Conservation (phyloP, 2,329 filamentous ascomycete species). For the Helotiales sp. region DNA sequence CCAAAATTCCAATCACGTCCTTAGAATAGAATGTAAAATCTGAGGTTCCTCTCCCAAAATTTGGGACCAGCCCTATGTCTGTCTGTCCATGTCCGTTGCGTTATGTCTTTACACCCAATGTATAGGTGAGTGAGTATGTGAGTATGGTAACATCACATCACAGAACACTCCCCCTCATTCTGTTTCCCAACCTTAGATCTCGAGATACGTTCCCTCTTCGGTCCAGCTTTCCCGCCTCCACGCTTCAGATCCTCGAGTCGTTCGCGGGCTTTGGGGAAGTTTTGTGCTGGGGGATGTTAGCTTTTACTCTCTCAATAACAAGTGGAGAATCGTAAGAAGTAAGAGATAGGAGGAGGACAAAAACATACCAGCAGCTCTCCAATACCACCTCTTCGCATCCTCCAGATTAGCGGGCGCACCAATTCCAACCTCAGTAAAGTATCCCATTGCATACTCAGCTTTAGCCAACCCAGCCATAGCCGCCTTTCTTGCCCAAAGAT, state of each 20-base stretch:
- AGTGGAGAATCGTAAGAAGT: neutral
- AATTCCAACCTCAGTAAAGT: constrained; percentile 95
- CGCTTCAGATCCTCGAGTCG: constrained; percentile 89
- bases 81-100: neutral
- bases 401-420: constrained; percentile 83
- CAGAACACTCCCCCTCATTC: constrained; percentile 82
- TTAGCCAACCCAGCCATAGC: constrained; percentile 85
- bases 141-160: constrained; percentile 60
- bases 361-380: constrained; percentile 87
- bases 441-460: constrained; percentile 97
- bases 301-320: neutral
- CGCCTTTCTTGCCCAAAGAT: constrained; percentile 94
- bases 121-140: neutral
- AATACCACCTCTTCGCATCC: constrained; percentile 98
- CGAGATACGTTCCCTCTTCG: constrained; percentile 77
- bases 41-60: neutral
- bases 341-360: neutral
- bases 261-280: constrained; percentile 90
- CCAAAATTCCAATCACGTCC: no score
- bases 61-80: neutral
- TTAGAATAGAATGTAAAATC: neutral
- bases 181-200: constrained; percentile 79
- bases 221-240: constrained; percentile 66
- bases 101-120: neutral
- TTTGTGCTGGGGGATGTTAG: constrained; percentile 65